These are phyloP conservation scores for Ogataea glucozyma DNA, from an alignment of 805 yeast species.

Conservation along the genomic window DNA sequence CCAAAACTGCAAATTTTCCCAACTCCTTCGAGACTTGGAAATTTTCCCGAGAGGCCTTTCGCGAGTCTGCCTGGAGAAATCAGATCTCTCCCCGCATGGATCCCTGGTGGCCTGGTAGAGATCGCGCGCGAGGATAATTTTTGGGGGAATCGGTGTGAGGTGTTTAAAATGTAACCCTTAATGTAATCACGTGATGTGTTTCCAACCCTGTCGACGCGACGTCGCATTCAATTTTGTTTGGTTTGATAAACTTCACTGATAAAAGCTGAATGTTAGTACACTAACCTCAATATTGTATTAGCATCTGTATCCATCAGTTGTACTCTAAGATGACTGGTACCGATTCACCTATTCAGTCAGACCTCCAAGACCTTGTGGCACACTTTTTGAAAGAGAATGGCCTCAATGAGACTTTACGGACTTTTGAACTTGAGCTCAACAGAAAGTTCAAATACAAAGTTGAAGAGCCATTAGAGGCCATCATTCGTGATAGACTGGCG, in stretches of 20 bases:
- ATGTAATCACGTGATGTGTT: background rate
- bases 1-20: slow-evolving; percentile 9
- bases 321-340: too few relatives aligned
- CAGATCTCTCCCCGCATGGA: background rate
- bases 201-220: slow-evolving; percentile 1
- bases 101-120: too few relatives aligned
- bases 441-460: slow-evolving; percentile 26
- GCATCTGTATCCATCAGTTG: too few relatives aligned
- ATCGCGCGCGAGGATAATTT: background rate
- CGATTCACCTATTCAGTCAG: background rate
- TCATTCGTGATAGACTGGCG: slow-evolving; percentile 37
- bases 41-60: slow-evolving; percentile 3
- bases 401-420: slow-evolving; percentile 44
- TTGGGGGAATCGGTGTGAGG: slow-evolving; percentile 1
- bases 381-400: slow-evolving; percentile 57
- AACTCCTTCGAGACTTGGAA: slow-evolving; percentile 10
- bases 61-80: background rate
- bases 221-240: background rate
- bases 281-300: too few relatives aligned
- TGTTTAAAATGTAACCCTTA: background rate
- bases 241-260: background rate
- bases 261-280: too few relatives aligned
- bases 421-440: slow-evolving; percentile 50
- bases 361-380: slow-evolving; percentile 47
- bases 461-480: slow-evolving; percentile 39